Evolutionary conservation across 129 eudicot genomes (phyloP).

Genomic region (Escallonia herrerae): DNA sequence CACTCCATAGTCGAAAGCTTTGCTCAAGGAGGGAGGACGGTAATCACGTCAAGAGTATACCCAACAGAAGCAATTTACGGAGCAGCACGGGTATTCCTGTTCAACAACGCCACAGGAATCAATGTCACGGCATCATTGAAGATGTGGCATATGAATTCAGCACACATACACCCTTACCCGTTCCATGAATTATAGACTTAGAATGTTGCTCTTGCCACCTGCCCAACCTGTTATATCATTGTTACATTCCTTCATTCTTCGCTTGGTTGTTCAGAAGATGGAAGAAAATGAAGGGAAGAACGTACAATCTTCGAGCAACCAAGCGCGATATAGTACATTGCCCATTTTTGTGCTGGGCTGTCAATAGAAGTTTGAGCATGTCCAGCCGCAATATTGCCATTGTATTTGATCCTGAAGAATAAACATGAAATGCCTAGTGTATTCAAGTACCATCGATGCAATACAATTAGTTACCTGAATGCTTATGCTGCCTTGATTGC

Average conservation of each 20-base stretch:
- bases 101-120: conserved; percentile 73
- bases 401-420: not conserved
- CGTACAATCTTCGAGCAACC: not conserved
- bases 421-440: no score
- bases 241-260: not conserved
- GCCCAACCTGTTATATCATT: not conserved
- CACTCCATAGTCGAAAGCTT: conserved; percentile 88
- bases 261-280: not conserved
- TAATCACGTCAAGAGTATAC: conserved; percentile 72
- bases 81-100: conserved; percentile 57
- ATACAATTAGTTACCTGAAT: no score
- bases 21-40: conserved; percentile 82
- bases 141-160: conserved; percentile 62
- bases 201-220: not conserved
- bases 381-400: not conserved
- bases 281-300: not conserved
- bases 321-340: not conserved
- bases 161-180: conserved; percentile 30
- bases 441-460: no score
- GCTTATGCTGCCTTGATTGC: no score
- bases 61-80: conserved; percentile 74
- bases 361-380: not conserved
- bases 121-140: conserved; percentile 57
- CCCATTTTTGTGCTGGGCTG: not conserved
- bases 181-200: conserved; percentile 4